These are phyloP conservation scores for Aureobasidium sp. DNA, from an alignment of 2,329 filamentous ascomycete genomes.

Conservation along the genomic window DNA sequence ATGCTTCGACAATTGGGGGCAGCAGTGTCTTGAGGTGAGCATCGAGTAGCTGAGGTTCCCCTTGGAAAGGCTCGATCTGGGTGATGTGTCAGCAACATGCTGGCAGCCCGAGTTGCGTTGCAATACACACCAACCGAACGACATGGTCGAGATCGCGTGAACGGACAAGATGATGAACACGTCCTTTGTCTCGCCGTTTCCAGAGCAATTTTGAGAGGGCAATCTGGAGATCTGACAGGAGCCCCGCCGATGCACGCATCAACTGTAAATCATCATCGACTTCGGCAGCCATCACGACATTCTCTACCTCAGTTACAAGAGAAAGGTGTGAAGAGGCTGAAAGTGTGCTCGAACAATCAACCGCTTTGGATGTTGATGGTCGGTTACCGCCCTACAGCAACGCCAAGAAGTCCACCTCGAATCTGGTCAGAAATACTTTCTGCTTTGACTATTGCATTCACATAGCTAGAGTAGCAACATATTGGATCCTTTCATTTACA, in stretches of 20 bases:
- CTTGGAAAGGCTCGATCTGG: constrained; percentile 80
- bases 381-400: not conserved
- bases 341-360: not conserved
- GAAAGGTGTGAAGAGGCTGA: too few relatives aligned
- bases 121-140: constrained; percentile 27
- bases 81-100: not conserved
- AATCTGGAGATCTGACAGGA: constrained; percentile 28
- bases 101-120: not conserved
- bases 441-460: not conserved
- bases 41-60: constrained; percentile 89
- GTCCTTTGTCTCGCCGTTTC: constrained; percentile 25
- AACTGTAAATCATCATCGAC: constrained; percentile 40
- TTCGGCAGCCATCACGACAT: not conserved
- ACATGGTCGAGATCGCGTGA: constrained; percentile 35
- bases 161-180: constrained; percentile 33
- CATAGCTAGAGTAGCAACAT: too few relatives aligned
- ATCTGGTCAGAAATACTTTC: not conserved
- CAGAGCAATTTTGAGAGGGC: constrained; percentile 40
- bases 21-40: constrained; percentile 71
- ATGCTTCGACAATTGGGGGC: constrained; percentile 66
- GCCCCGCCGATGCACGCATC: constrained; percentile 35
- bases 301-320: not conserved
- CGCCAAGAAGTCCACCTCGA: not conserved
- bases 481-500: not conserved
- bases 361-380: not conserved